A percentile compares a stretch with the other conserved stretches of the same genome.
Conservation (phyloP, 805 yeast genomes). For the Jamesozyma hellenica region DNA sequence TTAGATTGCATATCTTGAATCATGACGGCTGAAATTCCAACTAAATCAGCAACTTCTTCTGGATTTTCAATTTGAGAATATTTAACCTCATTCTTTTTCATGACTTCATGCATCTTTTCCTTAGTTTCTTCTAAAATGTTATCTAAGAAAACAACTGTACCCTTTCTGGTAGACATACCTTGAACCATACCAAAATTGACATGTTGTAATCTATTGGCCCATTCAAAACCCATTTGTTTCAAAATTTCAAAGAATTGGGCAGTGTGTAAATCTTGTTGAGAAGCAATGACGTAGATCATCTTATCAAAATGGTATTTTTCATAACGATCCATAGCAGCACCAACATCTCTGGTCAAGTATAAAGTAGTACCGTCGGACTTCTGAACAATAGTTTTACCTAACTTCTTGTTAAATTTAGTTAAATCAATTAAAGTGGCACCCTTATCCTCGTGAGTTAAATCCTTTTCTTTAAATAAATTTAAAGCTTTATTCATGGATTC, state of each 20-base stretch:
- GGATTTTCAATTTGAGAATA: constrained; percentile 91
- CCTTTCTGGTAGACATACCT: constrained; percentile 97
- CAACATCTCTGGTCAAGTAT: constrained; percentile 91
- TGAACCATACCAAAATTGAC: constrained; percentile 95
- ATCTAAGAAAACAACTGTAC: constrained; percentile 96
- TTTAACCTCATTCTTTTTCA: constrained; percentile 84
- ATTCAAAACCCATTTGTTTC: constrained; percentile 78
- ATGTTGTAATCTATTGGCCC: constrained; percentile 76
- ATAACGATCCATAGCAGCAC: constrained; percentile 89
- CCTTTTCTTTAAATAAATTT: constrained; percentile 51
- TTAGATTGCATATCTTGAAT: constrained; percentile 98
- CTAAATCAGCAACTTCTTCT: constrained; percentile 85
- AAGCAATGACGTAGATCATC: constrained; percentile 91
- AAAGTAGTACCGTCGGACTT: constrained; percentile 93
- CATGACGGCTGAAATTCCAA: constrained; percentile 97
- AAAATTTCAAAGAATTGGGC: constrained; percentile 92
- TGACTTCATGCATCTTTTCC: constrained; percentile 90
- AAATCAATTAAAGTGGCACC: constrained; percentile 88
- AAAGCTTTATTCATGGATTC: constrained; percentile 60
- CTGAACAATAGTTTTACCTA: constrained; percentile 86
- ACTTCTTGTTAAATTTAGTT: constrained; percentile 73
- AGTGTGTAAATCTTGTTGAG: constrained; percentile 90
- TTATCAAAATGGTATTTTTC: constrained; percentile 79
- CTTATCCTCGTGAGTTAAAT: constrained; percentile 70
- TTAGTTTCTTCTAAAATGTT: constrained; percentile 87